Percentiles rank a stretch among this genome's conserved stretches.
Evolutionary conservation across 2,329 filamentous ascomycete genomes (phyloP).

Genomic region (Hypoxylon sp.): DNA sequence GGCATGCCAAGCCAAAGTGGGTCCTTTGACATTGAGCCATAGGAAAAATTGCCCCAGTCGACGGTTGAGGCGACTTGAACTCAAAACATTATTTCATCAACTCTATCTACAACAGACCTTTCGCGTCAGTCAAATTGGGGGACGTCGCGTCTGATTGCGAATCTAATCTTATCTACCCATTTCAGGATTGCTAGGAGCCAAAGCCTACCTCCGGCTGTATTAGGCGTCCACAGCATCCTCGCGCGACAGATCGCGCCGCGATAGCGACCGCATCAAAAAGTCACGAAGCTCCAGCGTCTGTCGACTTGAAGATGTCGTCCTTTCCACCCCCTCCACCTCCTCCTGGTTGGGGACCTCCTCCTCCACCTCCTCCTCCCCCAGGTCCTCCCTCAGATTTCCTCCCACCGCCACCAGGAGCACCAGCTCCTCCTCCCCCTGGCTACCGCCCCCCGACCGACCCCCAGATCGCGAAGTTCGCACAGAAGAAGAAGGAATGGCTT

Average conservation of each 20-base stretch:
- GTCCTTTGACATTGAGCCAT: conserved; percentile 23
- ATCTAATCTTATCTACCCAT: conserved; percentile 31
- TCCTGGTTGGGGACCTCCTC: conserved; percentile 68
- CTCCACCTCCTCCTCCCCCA: conserved; percentile 68
- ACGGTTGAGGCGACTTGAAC: conserved; percentile 42
- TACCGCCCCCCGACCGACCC: conserved; percentile 86
- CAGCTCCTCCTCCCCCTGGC: conserved; percentile 85
- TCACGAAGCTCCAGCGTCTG: conserved; percentile 46
- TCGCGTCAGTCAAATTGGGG: conserved; percentile 44
- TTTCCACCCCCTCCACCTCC: conserved; percentile 70
- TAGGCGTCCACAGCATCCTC: conserved; percentile 39
- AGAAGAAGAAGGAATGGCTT: conserved; percentile 99
- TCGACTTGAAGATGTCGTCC: conserved; percentile 62
- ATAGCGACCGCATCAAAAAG: conserved; percentile 51
- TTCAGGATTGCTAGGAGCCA: conserved; percentile 19
- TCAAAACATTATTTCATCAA: conserved; percentile 36
- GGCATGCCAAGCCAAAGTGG: conserved; percentile 30
- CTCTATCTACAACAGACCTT: conserved; percentile 34
- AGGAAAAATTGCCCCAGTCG: conserved; percentile 49
- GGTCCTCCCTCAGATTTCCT: conserved; percentile 69
- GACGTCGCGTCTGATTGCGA: conserved; percentile 41
- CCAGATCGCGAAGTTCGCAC: conserved; percentile 92
- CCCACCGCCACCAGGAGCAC: conserved; percentile 69
- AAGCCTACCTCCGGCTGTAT: conserved; percentile 34
- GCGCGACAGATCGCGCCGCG: conserved; percentile 55